Evolutionary conservation across 371 early-diverging fungal species (phyloP).

Genomic region (Scutellospora calospora): DNA sequence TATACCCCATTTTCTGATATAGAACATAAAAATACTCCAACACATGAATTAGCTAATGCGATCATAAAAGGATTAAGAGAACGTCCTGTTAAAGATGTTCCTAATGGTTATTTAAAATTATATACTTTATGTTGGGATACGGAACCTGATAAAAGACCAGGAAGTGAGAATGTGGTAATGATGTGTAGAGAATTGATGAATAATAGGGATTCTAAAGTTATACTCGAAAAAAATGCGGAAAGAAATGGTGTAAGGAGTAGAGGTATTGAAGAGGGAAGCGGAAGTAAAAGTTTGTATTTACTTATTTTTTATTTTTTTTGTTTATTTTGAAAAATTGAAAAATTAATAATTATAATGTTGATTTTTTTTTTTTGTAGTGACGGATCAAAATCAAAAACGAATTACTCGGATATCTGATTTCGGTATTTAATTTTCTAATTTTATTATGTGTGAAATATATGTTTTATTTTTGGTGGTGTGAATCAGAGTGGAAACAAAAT

Average conservation of each 20-base stretch:
- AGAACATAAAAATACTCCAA: neutral
- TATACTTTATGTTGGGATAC: conserved; percentile 21
- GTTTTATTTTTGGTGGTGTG: neutral
- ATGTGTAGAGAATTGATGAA: neutral
- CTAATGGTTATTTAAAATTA: neutral
- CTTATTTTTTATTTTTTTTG: neutral
- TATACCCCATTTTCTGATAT: neutral
- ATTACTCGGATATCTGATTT: neutral
- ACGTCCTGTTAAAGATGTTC: neutral
- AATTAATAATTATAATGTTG: too few relatives aligned
- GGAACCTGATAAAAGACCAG: neutral
- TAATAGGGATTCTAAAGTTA: neutral
- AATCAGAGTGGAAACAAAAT: neutral
- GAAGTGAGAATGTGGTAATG: neutral
- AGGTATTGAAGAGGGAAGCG: neutral
- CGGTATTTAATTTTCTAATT: neutral
- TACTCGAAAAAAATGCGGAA: neutral
- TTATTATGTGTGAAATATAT: neutral
- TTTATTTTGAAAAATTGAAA: too few relatives aligned
- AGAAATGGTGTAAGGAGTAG: neutral
- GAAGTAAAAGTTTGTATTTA: neutral
- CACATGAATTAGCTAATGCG: neutral
- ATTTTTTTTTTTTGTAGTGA: neutral
- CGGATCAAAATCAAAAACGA: too few relatives aligned
- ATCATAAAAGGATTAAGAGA: conserved; percentile 23